Evolutionary conservation across 2,329 filamentous ascomycete species (phyloP).

Genomic region (Diaporthe helianthi): DNA sequence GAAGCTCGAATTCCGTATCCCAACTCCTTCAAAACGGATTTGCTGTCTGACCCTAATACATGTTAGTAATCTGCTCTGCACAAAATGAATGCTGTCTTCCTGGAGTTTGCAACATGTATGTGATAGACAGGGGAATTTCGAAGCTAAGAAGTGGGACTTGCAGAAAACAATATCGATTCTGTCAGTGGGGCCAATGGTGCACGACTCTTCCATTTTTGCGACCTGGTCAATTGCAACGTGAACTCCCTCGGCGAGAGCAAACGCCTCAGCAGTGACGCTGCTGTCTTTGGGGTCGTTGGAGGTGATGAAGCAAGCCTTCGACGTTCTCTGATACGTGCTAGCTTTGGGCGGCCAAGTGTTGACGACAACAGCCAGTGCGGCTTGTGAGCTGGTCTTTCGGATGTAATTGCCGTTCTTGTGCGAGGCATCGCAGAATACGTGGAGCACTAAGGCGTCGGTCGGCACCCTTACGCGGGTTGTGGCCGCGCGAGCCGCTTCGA

Average conservation of each 20-base stretch:
- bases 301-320: neutral
- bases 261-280: neutral
- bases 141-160: too few relatives aligned
- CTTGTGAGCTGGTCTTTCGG: neutral
- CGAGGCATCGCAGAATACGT: neutral
- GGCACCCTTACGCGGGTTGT: neutral
- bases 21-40: too few relatives aligned
- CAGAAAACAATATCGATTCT: neutral
- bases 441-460: neutral
- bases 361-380: neutral
- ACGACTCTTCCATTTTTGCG: neutral
- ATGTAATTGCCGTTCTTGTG: neutral
- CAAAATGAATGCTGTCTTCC: too few relatives aligned
- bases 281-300: neutral
- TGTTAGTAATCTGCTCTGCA: too few relatives aligned
- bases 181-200: neutral
- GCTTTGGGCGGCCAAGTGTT: neutral
- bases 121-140: too few relatives aligned
- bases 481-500: neutral
- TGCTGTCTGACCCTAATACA: too few relatives aligned
- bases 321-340: too few relatives aligned
- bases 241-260: neutral
- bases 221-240: neutral
- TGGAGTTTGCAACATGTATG: too few relatives aligned
- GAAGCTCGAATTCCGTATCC: neutral